phyloP scores from a whole-genome alignment of 2,329 filamentous ascomycete species.

The Bipolaris cookei region DNA sequence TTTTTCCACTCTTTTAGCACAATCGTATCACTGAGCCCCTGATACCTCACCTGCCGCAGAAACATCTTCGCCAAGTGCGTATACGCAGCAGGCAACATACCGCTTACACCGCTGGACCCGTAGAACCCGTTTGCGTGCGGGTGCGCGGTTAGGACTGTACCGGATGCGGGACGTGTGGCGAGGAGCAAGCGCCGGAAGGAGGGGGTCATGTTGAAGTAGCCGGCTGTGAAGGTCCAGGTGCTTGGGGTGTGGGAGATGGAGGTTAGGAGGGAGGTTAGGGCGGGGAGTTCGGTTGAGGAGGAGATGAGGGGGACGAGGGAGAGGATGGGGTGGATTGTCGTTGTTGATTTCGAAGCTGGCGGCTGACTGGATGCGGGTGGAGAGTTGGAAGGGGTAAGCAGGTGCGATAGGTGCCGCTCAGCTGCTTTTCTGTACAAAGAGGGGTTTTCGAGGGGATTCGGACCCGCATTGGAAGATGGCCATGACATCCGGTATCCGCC shows the following conservation, averaged over 20 bases:
- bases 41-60: constrained; percentile 65
- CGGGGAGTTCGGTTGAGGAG: constrained; percentile 86
- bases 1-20: constrained; percentile 84
- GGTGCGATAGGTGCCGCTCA: constrained; percentile 67
- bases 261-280: constrained; percentile 75
- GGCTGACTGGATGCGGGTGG: constrained; percentile 37
- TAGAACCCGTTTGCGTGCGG: constrained; percentile 97
- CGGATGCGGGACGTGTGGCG: constrained; percentile 69
- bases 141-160: constrained; percentile 88
- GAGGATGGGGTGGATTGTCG: constrained; percentile 79
- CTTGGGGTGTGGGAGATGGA: constrained; percentile 72
- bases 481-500: constrained; percentile 68
- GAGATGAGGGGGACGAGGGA: constrained; percentile 89
- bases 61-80: constrained; percentile 86
- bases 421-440: constrained; percentile 72
- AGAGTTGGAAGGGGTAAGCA: constrained; percentile 64
- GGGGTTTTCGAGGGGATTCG: constrained; percentile 75
- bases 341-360: constrained; percentile 47
- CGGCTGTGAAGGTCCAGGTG: constrained; percentile 94
- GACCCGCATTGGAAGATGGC: constrained; percentile 75
- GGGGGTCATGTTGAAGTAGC: constrained; percentile 97
- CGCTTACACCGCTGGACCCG: constrained; percentile 83
- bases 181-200: constrained; percentile 81
- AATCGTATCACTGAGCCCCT: constrained; percentile 64
- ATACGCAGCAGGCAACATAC: constrained; percentile 89